Conservation (phyloP, 1,139 yeast genomes). For the Wickerhamomyces sp. region DNA sequence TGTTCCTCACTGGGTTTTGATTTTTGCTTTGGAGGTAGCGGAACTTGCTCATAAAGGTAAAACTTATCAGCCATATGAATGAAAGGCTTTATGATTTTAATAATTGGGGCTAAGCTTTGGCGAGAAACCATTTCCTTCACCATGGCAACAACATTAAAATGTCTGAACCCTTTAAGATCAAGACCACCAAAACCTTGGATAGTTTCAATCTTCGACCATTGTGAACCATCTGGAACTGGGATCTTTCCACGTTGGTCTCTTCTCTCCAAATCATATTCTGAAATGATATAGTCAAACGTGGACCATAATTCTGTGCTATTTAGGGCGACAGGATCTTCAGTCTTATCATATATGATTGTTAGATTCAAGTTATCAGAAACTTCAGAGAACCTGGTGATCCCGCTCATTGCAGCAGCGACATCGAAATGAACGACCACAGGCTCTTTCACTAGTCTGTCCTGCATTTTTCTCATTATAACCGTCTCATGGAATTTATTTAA, state of each 20-base stretch:
- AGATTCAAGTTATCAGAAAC: constrained; percentile 27
- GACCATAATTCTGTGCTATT: constrained; percentile 40
- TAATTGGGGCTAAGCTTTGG: constrained; percentile 14
- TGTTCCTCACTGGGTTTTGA: not conserved
- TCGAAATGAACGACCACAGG: constrained; percentile 58
- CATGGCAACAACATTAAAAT: constrained; percentile 12
- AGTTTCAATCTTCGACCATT: constrained; percentile 38
- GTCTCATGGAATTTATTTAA: constrained; percentile 47
- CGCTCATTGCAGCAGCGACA: constrained; percentile 83
- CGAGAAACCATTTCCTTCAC: constrained; percentile 10
- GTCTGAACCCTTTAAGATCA: constrained; percentile 22
- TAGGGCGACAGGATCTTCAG: constrained; percentile 48
- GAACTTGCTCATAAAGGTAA: constrained; percentile 30
- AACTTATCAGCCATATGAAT: constrained; percentile 24
- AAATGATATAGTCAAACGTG: constrained; percentile 55
- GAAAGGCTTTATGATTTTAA: constrained; percentile 16
- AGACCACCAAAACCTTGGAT: constrained; percentile 35
- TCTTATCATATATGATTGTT: constrained; percentile 63
- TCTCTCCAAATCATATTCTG: constrained; percentile 33
- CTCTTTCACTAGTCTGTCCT: constrained; percentile 14
- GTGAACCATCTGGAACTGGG: constrained; percentile 20
- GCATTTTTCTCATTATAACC: constrained; percentile 24
- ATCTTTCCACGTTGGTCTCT: constrained; percentile 19
- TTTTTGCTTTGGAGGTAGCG: not conserved
- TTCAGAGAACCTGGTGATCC: constrained; percentile 73